Evolutionary conservation across 805 yeast species (phyloP).

Genomic region (Teunomyces funiuensis): DNA sequence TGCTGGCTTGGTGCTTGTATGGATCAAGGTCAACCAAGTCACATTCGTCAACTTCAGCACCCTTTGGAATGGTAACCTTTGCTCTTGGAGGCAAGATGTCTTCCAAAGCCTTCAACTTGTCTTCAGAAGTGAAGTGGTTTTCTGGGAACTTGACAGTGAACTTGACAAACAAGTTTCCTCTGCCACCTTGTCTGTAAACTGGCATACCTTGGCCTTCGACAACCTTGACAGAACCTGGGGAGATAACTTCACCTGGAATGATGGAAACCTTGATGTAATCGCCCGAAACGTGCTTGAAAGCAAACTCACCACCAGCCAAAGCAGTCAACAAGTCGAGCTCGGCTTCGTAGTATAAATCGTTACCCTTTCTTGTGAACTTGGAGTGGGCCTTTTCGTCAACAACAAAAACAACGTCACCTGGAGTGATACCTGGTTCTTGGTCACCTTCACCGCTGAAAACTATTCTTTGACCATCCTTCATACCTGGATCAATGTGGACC

Average conservation of each 20-base stretch:
- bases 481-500: conserved; percentile 95
- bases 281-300: conserved; percentile 86
- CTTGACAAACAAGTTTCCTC: conserved; percentile 82
- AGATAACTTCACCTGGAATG: conserved; percentile 88
- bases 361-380: conserved; percentile 80
- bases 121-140: conserved; percentile 70
- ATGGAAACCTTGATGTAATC: conserved; percentile 82
- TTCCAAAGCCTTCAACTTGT: conserved; percentile 71
- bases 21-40: conserved; percentile 69
- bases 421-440: conserved; percentile 90
- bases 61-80: conserved; percentile 59
- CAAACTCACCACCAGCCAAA: conserved; percentile 91
- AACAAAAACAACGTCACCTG: conserved; percentile 95
- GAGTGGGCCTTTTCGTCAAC: conserved; percentile 88
- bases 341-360: conserved; percentile 81
- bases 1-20: conserved; percentile 49
- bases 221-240: conserved; percentile 81
- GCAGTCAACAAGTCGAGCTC: conserved; percentile 93
- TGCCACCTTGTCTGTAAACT: conserved; percentile 79
- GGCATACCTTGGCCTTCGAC: conserved; percentile 98
- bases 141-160: conserved; percentile 89
- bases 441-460: conserved; percentile 96
- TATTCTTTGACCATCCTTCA: conserved; percentile 90
- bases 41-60: conserved; percentile 79
- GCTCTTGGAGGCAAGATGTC: conserved; percentile 76